Conservation (phyloP, 495 filamentous ascomycete species). For the Penicillium alfredii region DNA sequence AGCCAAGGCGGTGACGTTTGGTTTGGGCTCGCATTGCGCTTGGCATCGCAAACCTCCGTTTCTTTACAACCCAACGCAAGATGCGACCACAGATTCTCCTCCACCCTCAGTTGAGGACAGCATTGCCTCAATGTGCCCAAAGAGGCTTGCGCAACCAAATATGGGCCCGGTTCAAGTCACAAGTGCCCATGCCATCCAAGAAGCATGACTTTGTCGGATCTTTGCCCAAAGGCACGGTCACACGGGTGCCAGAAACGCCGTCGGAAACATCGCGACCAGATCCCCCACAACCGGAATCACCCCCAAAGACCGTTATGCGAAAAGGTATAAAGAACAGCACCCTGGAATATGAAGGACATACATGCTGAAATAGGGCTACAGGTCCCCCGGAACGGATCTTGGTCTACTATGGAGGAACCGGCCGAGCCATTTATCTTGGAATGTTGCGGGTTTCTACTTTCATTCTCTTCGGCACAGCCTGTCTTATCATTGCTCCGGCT, state of each 20-base stretch:
- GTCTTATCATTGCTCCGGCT: slow-evolving; percentile 53
- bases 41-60: too few species aligned
- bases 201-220: too few species aligned
- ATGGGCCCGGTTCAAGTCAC: slow-evolving; percentile 30
- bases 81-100: slow-evolving; percentile 31
- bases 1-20: slow-evolving; percentile 15
- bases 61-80: too few species aligned
- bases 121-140: slow-evolving; percentile 22
- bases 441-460: slow-evolving; percentile 65
- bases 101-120: slow-evolving; percentile 30
- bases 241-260: too few species aligned
- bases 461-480: slow-evolving; percentile 60
- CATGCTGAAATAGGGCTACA: slow-evolving; percentile 17
- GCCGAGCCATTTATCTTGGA: slow-evolving; percentile 58
- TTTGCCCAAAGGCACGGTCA: too few species aligned
- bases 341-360: neutral
- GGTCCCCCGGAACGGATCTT: slow-evolving; percentile 53
- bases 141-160: slow-evolving; percentile 23
- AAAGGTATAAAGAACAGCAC: slow-evolving; percentile 22
- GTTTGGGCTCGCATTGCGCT: too few species aligned
- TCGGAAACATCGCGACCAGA: too few species aligned
- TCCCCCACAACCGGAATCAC: too few species aligned
- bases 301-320: slow-evolving; percentile 24
- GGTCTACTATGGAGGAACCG: slow-evolving; percentile 68
- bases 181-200: slow-evolving; percentile 17